Conservation (phyloP, 306 rosid species). For the Macrotyloma uniflorum region DNA sequence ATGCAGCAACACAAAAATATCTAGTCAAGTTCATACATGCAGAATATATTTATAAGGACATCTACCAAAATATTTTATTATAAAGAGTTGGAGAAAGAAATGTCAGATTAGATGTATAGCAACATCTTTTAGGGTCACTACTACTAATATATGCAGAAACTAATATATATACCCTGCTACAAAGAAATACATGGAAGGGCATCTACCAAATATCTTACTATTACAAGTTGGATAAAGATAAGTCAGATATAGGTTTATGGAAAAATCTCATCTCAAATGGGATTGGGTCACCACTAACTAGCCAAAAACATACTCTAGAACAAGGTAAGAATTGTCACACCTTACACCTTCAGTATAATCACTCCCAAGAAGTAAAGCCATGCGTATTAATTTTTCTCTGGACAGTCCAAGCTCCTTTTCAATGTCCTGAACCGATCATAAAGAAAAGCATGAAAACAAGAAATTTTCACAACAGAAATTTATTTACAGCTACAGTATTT, state of each 20-base stretch:
- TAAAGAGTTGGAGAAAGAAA: background rate
- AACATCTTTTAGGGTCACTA: background rate
- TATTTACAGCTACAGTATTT: slow-evolving; percentile 14
- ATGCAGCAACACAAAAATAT: slow-evolving; percentile 25
- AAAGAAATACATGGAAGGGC: slow-evolving; percentile 1
- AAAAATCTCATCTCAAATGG: slow-evolving; percentile 24
- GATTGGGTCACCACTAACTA: slow-evolving; percentile 16
- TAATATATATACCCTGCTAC: slow-evolving; percentile 27
- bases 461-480: slow-evolving; percentile 1
- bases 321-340: slow-evolving; percentile 47
- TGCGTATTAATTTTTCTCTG: slow-evolving; percentile 77
- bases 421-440: slow-evolving; percentile 65
- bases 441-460: slow-evolving; percentile 11
- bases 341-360: slow-evolving; percentile 98
- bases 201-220: background rate
- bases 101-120: slow-evolving; percentile 8
- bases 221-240: background rate
- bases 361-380: slow-evolving; percentile 96
- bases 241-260: slow-evolving; percentile 10
- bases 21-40: slow-evolving; percentile 33
- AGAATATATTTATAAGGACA: no score
- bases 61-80: background rate
- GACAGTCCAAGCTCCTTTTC: slow-evolving; percentile 92
- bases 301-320: slow-evolving; percentile 33
- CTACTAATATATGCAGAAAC: slow-evolving; percentile 14